These are phyloP conservation scores for Zygotorulaspora chibaensis DNA, from an alignment of 805 yeast species.

Conservation along the genomic window DNA sequence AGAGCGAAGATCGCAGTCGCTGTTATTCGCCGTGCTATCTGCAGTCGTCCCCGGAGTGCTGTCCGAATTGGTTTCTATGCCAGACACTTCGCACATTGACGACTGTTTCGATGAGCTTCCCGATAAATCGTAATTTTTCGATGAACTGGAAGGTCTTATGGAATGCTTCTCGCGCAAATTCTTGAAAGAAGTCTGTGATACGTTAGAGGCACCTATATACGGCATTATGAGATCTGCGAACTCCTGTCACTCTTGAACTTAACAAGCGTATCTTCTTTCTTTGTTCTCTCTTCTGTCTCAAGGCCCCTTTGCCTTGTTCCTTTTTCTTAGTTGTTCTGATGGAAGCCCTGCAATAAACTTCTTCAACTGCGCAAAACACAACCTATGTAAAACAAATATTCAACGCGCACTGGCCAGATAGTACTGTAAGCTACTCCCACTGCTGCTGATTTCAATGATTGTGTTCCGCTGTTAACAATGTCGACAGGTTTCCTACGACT, in stretches of 20 bases:
- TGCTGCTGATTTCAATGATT: too few relatives aligned
- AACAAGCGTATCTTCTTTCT: background rate
- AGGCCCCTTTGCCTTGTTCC: background rate
- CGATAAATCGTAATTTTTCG: constrained; percentile 3
- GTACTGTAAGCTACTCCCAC: too few relatives aligned
- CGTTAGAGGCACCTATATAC: constrained; percentile 32
- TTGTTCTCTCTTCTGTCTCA: background rate
- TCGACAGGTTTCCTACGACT: too few relatives aligned
- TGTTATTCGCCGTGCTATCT: background rate
- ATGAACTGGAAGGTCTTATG: constrained; percentile 9
- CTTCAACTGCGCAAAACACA: background rate
- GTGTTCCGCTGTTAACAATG: too few relatives aligned
- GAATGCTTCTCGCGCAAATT: constrained; percentile 29
- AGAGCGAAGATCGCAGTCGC: background rate
- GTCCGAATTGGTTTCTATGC: constrained; percentile 7
- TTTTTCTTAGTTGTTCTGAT: background rate
- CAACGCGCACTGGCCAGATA: too few relatives aligned
- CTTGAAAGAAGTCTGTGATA: constrained; percentile 24
- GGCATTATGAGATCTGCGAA: constrained; percentile 23
- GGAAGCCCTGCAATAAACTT: background rate
- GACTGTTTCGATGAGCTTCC: constrained; percentile 2
- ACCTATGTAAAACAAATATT: too few relatives aligned
- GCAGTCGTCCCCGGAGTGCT: constrained; percentile 5
- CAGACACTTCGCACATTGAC: constrained; percentile 5
- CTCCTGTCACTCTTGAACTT: constrained; percentile 1